Percentiles rank a stretch among this genome's conserved stretches.
These are phyloP conservation scores for Zygoascus biomembranicola DNA, from an alignment of 805 yeast genomes.

Conservation along the genomic window DNA sequence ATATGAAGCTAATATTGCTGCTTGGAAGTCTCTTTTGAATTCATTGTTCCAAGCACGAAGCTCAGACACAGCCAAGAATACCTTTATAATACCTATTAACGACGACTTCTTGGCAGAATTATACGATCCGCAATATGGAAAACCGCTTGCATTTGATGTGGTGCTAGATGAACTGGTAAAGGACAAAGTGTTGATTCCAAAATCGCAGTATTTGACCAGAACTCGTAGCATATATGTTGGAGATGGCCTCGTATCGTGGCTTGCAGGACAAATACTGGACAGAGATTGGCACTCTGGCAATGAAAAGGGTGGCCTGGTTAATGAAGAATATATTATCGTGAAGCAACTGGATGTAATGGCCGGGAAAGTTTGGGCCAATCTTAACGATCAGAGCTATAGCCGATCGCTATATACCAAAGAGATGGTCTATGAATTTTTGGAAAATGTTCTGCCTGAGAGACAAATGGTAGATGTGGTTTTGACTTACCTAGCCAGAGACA, in stretches of 20 bases:
- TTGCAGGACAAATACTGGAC: constrained; percentile 1
- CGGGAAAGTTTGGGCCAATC: constrained; percentile 4
- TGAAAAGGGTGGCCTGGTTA: constrained; percentile 19
- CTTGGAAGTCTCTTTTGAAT: constrained; percentile 37
- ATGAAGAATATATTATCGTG: constrained; percentile 21
- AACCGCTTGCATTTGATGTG: constrained; percentile 25
- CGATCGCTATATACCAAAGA: neutral
- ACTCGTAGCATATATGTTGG: constrained; percentile 3
- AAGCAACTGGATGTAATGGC: constrained; percentile 14
- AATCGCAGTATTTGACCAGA: constrained; percentile 12
- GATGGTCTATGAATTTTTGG: constrained; percentile 1
- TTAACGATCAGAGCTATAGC: neutral
- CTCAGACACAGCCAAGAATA: constrained; percentile 21
- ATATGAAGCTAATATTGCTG: constrained; percentile 39
- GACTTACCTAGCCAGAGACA: constrained; percentile 19
- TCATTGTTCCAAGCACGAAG: constrained; percentile 21
- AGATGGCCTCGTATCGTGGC: neutral
- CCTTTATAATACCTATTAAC: constrained; percentile 19
- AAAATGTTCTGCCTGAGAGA: neutral
- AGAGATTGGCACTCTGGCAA: constrained; percentile 17
- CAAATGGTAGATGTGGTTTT: constrained; percentile 6
- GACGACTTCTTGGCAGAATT: constrained; percentile 18
- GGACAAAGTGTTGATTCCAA: constrained; percentile 20
- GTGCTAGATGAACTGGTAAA: constrained; percentile 26
- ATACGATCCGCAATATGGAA: constrained; percentile 22